Percentiles rank a stretch among this genome's conserved stretches.
Conservation (phyloP, 1,284 basidiomycete species). For the Trichosporon coremiiforme region DNA sequence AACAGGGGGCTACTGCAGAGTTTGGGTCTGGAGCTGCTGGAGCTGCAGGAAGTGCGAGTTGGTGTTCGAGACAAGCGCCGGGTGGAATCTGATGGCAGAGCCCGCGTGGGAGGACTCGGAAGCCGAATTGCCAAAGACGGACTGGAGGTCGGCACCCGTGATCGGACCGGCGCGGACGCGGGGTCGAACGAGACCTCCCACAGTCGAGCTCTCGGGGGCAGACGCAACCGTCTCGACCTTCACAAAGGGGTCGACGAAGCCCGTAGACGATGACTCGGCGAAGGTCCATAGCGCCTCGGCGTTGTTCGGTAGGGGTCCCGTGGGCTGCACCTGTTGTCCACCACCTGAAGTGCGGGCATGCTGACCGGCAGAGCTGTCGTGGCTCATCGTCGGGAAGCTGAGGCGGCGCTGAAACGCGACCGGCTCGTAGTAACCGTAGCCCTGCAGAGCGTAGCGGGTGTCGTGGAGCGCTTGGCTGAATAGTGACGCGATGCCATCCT, state of each 20-base stretch:
- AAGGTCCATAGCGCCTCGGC: background rate
- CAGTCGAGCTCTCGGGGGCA: no score
- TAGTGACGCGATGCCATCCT: background rate
- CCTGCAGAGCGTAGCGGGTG: background rate
- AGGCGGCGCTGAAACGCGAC: background rate
- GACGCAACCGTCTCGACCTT: no score
- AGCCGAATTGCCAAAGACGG: background rate
- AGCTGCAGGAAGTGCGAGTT: background rate
- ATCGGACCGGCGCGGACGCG: background rate
- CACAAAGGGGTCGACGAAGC: background rate
- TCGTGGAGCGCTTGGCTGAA: background rate
- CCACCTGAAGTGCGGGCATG: no score
- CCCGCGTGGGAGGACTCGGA: background rate
- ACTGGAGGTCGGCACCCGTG: background rate
- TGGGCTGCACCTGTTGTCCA: background rate
- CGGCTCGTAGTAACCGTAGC: background rate
- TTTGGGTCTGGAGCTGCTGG: background rate
- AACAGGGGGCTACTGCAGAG: no score
- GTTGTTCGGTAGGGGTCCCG: no score
- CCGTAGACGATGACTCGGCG: background rate
- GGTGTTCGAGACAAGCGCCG: no score
- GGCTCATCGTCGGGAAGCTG: background rate
- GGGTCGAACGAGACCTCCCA: no score
- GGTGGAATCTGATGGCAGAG: background rate
- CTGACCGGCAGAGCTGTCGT: background rate